phyloP scores from a whole-genome alignment of 305 asterid species.

The Fraxinus latifolia region DNA sequence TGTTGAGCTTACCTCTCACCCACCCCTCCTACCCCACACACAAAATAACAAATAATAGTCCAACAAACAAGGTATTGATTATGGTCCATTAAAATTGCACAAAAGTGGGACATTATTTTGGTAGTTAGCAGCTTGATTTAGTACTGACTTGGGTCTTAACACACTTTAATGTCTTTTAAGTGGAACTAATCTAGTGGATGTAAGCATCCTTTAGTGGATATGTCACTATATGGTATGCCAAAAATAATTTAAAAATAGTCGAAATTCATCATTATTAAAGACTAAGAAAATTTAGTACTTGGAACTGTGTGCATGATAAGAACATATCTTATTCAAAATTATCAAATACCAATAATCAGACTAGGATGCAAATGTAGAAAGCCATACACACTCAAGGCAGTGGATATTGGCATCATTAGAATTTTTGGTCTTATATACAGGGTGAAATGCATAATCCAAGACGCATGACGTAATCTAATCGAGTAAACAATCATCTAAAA shows the following conservation, averaged over 20 bases:
- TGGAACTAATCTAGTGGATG: constrained; percentile 30
- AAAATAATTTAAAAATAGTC: background rate
- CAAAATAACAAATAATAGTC: background rate
- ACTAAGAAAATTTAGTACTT: background rate
- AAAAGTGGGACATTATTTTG: constrained; percentile 17
- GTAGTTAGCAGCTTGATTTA: constrained; percentile 17
- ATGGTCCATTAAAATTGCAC: background rate
- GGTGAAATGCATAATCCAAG: background rate
- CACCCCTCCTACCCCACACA: background rate
- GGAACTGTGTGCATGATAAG: background rate
- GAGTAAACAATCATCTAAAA: background rate
- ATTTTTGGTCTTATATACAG: background rate
- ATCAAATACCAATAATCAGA: background rate
- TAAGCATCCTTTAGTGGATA: constrained; percentile 22
- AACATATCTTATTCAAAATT: background rate
- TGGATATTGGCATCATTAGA: background rate
- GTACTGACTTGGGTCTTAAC: constrained; percentile 11
- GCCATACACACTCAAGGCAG: background rate
- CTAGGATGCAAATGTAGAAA: background rate
- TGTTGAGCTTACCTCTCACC: background rate
- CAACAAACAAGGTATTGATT: constrained; percentile 6
- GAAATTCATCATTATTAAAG: background rate
- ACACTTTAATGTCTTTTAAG: constrained; percentile 9
- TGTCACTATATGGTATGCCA: background rate
- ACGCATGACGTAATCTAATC: background rate